phyloP scores from a whole-genome alignment of 202 grass and related monocot species.

The Zizania palustris region DNA sequence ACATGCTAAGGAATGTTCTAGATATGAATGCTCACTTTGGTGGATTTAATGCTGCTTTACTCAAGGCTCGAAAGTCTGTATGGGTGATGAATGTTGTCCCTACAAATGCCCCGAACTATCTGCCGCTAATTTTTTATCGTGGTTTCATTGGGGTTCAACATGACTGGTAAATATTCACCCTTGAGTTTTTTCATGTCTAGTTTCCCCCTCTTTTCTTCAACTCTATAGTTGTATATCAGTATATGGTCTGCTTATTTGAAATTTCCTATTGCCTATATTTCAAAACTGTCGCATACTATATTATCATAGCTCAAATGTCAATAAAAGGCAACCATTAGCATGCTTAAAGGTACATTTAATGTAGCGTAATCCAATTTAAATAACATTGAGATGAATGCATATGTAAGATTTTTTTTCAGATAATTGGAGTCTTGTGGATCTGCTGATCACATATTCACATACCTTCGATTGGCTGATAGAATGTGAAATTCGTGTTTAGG shows the following conservation, averaged over 20 bases:
- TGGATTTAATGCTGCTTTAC: slow-evolving; percentile 95
- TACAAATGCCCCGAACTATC: slow-evolving; percentile 68
- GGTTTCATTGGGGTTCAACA: slow-evolving; percentile 94
- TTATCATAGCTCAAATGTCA: background rate
- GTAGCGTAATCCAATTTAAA: slow-evolving; percentile 11
- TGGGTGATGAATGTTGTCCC: slow-evolving; percentile 99
- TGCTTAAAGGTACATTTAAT: slow-evolving; percentile 15
- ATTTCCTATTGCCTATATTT: background rate
- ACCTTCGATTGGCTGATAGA: slow-evolving; percentile 21
- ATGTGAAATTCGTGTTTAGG: slow-evolving; percentile 57
- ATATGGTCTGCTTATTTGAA: background rate
- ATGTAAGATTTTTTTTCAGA: background rate
- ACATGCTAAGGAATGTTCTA: slow-evolving; percentile 98
- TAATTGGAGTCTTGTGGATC: slow-evolving; percentile 14
- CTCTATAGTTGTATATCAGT: background rate
- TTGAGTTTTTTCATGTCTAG: background rate
- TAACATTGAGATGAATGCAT: background rate
- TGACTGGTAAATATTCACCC: slow-evolving; percentile 70
- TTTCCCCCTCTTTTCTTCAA: background rate
- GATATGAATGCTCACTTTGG: slow-evolving; percentile 98
- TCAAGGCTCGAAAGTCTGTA: slow-evolving; percentile 82
- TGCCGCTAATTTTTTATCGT: slow-evolving; percentile 86
- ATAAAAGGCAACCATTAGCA: background rate
- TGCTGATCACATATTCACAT: slow-evolving; percentile 8
- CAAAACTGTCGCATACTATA: background rate